Conservation (phyloP, 2,329 filamentous ascomycete species). For the Pseudocercospora eumusae region DNA sequence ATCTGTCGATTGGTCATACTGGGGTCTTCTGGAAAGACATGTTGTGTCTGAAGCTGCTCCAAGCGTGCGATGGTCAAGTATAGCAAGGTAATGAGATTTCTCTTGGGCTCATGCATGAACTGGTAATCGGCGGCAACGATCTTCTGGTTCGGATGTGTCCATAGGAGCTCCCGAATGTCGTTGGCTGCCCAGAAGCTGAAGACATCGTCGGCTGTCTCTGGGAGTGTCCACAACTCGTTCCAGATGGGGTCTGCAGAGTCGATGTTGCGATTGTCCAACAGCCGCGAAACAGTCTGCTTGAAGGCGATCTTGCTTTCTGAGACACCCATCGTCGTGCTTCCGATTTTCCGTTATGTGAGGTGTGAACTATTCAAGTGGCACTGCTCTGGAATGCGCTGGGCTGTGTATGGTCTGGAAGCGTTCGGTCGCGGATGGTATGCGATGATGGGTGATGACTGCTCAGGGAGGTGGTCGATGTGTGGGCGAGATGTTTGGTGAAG, state of each 20-base stretch:
- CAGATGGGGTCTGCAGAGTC: constrained; percentile 87
- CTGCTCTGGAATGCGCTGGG: not conserved
- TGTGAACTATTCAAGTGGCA: not conserved
- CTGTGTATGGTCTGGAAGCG: not conserved
- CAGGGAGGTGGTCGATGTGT: constrained; percentile 12
- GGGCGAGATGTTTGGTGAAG: constrained; percentile 4
- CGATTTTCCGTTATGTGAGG: not conserved
- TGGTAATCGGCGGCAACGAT: not conserved
- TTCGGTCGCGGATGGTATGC: not conserved
- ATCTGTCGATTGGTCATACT: constrained; percentile 79
- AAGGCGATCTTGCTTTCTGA: constrained; percentile 99
- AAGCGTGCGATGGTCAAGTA: constrained; percentile 37
- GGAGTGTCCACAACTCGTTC: constrained; percentile 85
- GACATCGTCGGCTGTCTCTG: constrained; percentile 91
- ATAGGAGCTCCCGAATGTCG: constrained; percentile 39
- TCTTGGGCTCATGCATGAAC: constrained; percentile 30
- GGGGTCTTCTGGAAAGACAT: constrained; percentile 58
- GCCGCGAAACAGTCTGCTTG: constrained; percentile 95
- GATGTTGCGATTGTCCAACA: constrained; percentile 89
- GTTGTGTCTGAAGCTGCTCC: constrained; percentile 27
- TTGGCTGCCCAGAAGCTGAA: constrained; percentile 90
- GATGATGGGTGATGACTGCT: not conserved
- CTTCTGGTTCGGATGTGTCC: constrained; percentile 53
- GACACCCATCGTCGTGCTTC: constrained; percentile 70
- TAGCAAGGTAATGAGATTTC: constrained; percentile 40